These are phyloP conservation scores for Gymnopus androsaceus DNA, from an alignment of 1,284 basidiomycete species.

Conservation along the genomic window DNA sequence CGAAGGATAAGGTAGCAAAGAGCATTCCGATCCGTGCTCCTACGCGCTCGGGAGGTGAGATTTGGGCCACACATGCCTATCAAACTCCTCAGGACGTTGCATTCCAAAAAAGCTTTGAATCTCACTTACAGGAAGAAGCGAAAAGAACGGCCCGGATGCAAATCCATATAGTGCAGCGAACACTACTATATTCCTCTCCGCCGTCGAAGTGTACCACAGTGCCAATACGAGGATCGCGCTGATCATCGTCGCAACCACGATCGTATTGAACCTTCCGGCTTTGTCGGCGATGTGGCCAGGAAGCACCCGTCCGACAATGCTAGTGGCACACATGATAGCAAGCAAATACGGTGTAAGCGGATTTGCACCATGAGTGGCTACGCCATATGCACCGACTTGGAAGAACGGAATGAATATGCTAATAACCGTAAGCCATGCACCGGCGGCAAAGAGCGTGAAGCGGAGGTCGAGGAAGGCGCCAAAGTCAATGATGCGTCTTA, in stretches of 20 bases:
- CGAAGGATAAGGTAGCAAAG: too few species aligned
- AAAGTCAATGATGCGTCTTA: conserved; percentile 23
- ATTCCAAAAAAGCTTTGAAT: too few species aligned
- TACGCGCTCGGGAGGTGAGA: too few species aligned
- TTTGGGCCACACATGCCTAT: too few species aligned
- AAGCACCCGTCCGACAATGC: conserved; percentile 25
- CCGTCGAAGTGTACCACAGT: conserved; percentile 27
- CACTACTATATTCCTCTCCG: conserved; percentile 22
- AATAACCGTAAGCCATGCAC: conserved; percentile 25
- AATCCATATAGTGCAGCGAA: conserved; percentile 27
- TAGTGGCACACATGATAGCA: conserved; percentile 25
- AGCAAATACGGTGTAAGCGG: conserved; percentile 26
- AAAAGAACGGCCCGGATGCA: conserved; percentile 27
- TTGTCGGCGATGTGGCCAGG: conserved; percentile 26
- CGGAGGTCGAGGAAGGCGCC: conserved; percentile 25
- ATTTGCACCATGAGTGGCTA: conserved; percentile 19
- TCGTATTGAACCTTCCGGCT: conserved; percentile 27
- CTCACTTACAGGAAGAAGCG: conserved; percentile 25
- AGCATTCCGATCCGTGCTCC: too few species aligned
- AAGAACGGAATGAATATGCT: conserved; percentile 29
- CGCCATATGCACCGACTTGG: conserved; percentile 25
- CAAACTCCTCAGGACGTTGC: too few species aligned
- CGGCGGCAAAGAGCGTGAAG: conserved; percentile 22
- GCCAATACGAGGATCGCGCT: conserved; percentile 25
- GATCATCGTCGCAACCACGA: conserved; percentile 19